Evolutionary conservation across 345 rosid genomes (phyloP), one percentile per base, ranked within the genome.

Genomic region (Salix viminalis): DNA sequence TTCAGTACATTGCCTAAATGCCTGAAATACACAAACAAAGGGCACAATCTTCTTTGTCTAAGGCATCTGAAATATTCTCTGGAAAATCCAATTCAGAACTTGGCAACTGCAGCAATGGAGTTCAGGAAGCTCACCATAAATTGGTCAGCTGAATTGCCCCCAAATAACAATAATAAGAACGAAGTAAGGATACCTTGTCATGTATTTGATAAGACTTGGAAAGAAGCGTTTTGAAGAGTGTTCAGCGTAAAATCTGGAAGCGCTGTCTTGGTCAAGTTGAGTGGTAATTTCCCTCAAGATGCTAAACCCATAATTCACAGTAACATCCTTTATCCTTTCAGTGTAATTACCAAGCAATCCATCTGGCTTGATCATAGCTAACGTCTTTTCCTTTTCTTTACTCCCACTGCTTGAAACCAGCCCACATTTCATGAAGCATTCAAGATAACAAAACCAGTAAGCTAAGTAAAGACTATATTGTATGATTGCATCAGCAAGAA

Each of bases 291-390:
- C 98, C 79, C 23, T 84, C 39, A 73, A 64, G 50, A 91, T 90
- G 44, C 48, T 48, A 79, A 94, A 94, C 79, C 91, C 85, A 0
- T 89, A 84, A 36, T 86, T 89, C 70, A 81, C 41, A 77, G 91
- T 76, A 15, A 84, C 68, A 72, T 66, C 75, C 80, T 86, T 91
- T 72, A 94, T 88, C 26, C 69, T 76, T 9, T 86, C 90, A 58
- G 89, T 85, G 78, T 87, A 86, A 78, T 91, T 89, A 72, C 97
- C 89, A 1, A 77, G 73, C 74, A 92, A 67, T 66, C 98, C 97
- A 76, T 94, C 98, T 18, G 97, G 97, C 84, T 94, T 92, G 78
- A 94, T 83, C 76, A 94, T 89, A 46, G 88, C 97, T 67, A 94
- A 42, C 24, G 97, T 94, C 76, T 82, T 88, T 84, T 89, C 94